Percentiles rank a stretch among this genome's conserved stretches.
Evolutionary conservation across 345 rosid species (phyloP).

Genomic region (Pistacia atlantica): DNA sequence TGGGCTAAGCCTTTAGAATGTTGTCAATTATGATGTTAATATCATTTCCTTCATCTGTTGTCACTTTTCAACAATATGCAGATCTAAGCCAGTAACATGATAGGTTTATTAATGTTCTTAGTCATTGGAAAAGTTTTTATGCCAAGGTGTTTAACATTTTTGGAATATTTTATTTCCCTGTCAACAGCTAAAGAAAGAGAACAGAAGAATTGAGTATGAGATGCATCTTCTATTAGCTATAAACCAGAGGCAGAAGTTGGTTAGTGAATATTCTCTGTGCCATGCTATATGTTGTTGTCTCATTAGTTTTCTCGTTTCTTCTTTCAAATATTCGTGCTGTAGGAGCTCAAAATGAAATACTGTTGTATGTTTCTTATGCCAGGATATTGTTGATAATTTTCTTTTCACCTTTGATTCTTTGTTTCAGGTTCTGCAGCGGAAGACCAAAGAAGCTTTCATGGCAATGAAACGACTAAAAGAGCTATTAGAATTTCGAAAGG

Average conservation of each 20-base stretch:
- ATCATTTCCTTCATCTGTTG: not conserved
- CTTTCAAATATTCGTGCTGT: not conserved
- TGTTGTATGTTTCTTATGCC: not conserved
- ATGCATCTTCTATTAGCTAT: slow-evolving; percentile 60
- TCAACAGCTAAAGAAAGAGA: slow-evolving; percentile 79
- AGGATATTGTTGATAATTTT: not conserved
- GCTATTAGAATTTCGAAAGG: slow-evolving; percentile 51
- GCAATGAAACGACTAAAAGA: slow-evolving; percentile 58
- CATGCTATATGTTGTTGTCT: slow-evolving; percentile 11
- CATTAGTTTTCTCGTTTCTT: not conserved
- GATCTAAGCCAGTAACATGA: not conserved
- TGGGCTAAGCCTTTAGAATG: not conserved
- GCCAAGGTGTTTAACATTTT: not conserved
- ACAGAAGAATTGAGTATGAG: slow-evolving; percentile 63
- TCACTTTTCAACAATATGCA: not conserved
- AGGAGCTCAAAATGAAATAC: not conserved
- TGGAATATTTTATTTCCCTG: slow-evolving; percentile 15
- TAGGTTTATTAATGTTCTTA: not conserved
- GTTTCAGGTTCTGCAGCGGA: slow-evolving; percentile 71
- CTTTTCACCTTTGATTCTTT: slow-evolving; percentile 9
- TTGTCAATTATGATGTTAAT: not conserved
- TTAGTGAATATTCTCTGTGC: slow-evolving; percentile 26
- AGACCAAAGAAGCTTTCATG: slow-evolving; percentile 67
- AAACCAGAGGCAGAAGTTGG: slow-evolving; percentile 73
- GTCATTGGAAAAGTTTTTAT: slow-evolving; percentile 1